A percentile compares a stretch with the other conserved stretches of the same genome.
Conservation (phyloP, 495 filamentous ascomycete genomes). For the Baudoinia panamericana region DNA sequence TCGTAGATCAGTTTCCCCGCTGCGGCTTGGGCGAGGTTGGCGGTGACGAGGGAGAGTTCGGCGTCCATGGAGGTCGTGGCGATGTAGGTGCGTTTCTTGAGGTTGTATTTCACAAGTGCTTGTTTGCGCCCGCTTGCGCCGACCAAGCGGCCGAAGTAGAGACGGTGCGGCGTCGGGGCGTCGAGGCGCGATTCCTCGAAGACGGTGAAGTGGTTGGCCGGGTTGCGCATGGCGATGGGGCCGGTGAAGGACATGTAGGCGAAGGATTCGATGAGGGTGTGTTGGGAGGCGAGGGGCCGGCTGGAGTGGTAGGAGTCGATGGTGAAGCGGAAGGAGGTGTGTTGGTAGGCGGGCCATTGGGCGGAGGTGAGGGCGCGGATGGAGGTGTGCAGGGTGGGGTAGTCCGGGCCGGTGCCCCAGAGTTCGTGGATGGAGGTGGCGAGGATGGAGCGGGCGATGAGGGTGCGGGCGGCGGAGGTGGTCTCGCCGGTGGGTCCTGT, state of each 20-base stretch:
- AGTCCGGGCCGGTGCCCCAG: constrained; percentile 62
- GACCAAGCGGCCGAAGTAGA: constrained; percentile 62
- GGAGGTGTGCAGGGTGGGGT: constrained; percentile 54
- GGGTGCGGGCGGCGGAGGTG: constrained; percentile 45
- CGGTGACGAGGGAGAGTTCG: constrained; percentile 79
- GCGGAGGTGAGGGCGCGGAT: constrained; percentile 44
- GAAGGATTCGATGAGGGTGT: constrained; percentile 67
- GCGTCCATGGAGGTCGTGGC: constrained; percentile 95
- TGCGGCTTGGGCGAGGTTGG: constrained; percentile 72
- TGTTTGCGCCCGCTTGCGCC: constrained; percentile 45
- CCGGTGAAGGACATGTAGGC: constrained; percentile 64
- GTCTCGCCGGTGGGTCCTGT: constrained; percentile 31
- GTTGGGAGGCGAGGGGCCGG: constrained; percentile 44
- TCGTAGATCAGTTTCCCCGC: constrained; percentile 81
- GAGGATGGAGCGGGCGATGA: constrained; percentile 67
- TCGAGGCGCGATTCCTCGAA: constrained; percentile 64
- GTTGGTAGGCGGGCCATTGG: constrained; percentile 50
- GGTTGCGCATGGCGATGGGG: constrained; percentile 54
- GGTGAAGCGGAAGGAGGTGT: constrained; percentile 63
- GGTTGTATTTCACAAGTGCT: constrained; percentile 59
- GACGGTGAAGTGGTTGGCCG: constrained; percentile 61
- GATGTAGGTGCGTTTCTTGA: constrained; percentile 89
- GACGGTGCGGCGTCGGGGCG: constrained; percentile 39
- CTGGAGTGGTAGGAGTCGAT: constrained; percentile 66
- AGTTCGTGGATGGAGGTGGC: constrained; percentile 72